These are phyloP conservation scores for Protomyces pachydermus DNA, from an alignment of 1,139 yeast genomes.

Conservation along the genomic window DNA sequence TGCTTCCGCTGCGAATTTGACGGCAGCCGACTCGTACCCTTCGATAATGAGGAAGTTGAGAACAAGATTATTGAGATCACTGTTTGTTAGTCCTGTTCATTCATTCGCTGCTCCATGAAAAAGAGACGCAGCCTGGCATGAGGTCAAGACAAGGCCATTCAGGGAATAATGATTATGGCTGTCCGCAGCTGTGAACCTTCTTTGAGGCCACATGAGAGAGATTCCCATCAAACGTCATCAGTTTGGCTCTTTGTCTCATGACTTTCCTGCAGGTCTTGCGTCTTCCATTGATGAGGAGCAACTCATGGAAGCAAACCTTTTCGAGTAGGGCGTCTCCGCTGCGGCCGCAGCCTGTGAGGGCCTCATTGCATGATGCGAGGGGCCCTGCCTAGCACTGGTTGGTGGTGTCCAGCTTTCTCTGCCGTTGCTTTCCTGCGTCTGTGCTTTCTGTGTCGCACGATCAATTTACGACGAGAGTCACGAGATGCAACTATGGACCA, in stretches of 20 bases:
- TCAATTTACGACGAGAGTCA: neutral
- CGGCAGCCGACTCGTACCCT: slow-evolving; percentile 43
- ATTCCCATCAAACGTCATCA: slow-evolving; percentile 34
- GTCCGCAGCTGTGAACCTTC: slow-evolving; percentile 9
- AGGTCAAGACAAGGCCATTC: slow-evolving; percentile 4
- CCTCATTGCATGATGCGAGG: neutral
- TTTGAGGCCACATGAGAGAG: slow-evolving; percentile 33
- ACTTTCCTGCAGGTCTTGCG: neutral
- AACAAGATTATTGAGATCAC: slow-evolving; percentile 40
- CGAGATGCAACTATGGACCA: too few species aligned
- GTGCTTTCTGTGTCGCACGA: neutral
- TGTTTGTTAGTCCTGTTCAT: slow-evolving; percentile 16
- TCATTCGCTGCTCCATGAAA: neutral
- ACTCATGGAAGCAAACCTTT: neutral
- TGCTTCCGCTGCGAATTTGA: slow-evolving; percentile 41
- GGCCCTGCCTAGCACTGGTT: too few species aligned
- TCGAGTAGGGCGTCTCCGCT: neutral
- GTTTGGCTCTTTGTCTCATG: neutral
- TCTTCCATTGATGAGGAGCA: too few species aligned
- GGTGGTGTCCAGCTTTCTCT: neutral
- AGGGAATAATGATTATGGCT: slow-evolving; percentile 25
- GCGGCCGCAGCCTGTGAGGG: neutral
- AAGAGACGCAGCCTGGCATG: neutral
- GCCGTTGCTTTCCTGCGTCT: neutral
- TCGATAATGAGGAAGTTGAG: slow-evolving; percentile 43